Base-by-base conservation (phyloP, 768 basidiomycete genomes). In the Dacryopinax primogenitus region DNA sequence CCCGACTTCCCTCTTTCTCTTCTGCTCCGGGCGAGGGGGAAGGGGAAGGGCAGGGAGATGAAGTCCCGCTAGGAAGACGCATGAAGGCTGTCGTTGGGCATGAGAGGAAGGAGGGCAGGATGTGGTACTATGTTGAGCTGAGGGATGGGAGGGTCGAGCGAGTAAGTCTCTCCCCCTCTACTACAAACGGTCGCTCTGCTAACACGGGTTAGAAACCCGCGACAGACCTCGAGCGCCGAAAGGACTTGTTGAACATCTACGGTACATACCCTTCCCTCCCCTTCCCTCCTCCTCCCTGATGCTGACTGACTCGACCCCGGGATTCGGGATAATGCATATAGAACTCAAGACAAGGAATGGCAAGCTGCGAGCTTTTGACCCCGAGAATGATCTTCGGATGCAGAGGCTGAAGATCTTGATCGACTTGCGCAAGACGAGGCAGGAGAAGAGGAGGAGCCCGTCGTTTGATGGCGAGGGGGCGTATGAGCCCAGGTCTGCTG, bases 361-460 rank as follows among this genome's bases (percentile, higher is more conserved):
- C 51, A 58, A 58, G 51, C 51, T 58, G 26, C 51, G 26, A 26
- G 51, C 51, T 11, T 58, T 58, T 30, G 51, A 58, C 21, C 51
- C 51, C 21, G 4, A 18, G 9, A 58, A 3, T 6, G 51, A 58
- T 30, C 51, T 2, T 7, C 51, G 51, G 26, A 23, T 58, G 18
- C 26, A 30, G 9, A 3, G 26, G 15, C 51, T 58, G 13, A 58
- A 58, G 30, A 32, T 58, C 26, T 28, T 28, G 51, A 58, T 58
- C 51, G 26, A 30, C 26, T 6, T 58, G 51, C 51, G 51, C 7
- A 44, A 58, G 26, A 58, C 51, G 4, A n/a, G 11, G 12, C 37
- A 39, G 37, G 26, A 58, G 9, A 18, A 18, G 16, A 15, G 23
- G 26, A 23, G 51, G 26, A 58, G 51, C 30, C 51, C 51, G 51